Conservation (phyloP, 768 basidiomycete species). For the Suillus hirtellus region DNA sequence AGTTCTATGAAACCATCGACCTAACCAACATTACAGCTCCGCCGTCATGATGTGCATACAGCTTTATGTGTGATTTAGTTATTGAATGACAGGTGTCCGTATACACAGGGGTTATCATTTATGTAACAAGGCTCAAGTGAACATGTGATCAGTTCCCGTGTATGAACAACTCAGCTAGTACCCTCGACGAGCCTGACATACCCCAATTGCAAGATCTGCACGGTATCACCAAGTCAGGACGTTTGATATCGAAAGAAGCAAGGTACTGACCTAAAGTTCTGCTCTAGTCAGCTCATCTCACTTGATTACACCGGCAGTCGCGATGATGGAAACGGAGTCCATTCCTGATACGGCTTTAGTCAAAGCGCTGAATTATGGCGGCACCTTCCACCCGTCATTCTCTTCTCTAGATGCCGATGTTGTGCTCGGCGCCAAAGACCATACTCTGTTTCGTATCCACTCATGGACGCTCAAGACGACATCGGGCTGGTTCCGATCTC, state of each 20-base stretch:
- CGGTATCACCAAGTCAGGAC: not conserved
- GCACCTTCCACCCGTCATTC: slow-evolving; percentile 46
- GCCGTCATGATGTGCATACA: too few species aligned
- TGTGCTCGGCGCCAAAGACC: slow-evolving; percentile 52
- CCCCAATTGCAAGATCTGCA: not conserved
- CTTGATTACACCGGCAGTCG: slow-evolving; percentile 14
- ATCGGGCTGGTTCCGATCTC: slow-evolving; percentile 62
- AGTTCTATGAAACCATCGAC: not conserved
- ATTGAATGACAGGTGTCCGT: too few species aligned
- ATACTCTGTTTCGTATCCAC: slow-evolving; percentile 57
- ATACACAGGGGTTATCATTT: not conserved
- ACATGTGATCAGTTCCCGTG: not conserved
- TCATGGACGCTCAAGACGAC: slow-evolving; percentile 63
- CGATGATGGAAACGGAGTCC: slow-evolving; percentile 1
- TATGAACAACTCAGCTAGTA: not conserved
- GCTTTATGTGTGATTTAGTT: too few species aligned
- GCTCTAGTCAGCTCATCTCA: not conserved
- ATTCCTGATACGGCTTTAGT: not conserved
- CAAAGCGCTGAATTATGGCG: too few species aligned
- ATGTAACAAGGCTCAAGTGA: not conserved
- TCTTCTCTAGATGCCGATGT: slow-evolving; percentile 57
- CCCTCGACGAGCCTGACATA: not conserved
- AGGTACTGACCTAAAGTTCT: not conserved
- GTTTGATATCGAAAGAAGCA: not conserved
- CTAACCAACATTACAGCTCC: not conserved